Conservation (phyloP, 257 asterid species). For the Solanum stenotomum region DNA sequence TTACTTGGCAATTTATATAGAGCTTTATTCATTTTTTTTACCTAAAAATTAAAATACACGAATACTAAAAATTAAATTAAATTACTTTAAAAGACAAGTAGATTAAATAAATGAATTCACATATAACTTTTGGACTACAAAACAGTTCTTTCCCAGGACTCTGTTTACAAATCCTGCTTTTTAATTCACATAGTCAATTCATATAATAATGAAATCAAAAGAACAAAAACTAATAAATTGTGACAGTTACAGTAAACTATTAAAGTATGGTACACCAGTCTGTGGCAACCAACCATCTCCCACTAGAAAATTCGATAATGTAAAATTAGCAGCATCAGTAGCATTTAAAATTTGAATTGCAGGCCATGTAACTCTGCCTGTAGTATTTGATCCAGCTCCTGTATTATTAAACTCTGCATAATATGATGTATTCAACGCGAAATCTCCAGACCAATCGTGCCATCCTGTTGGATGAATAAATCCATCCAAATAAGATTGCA, state of each 20-base stretch:
- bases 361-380: constrained; percentile 60
- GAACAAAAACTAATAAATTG: not conserved
- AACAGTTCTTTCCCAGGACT: not conserved
- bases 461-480: constrained; percentile 45
- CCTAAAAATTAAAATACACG: too few species aligned
- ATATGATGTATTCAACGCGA: constrained; percentile 54
- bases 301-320: constrained; percentile 29
- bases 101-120: not conserved
- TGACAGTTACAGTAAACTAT: constrained; percentile 19
- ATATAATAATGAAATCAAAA: not conserved
- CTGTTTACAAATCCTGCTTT: not conserved
- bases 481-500: constrained; percentile 38
- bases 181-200: not conserved
- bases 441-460: constrained; percentile 58
- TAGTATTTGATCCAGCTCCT: constrained; percentile 53
- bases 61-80: too few species aligned
- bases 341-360: constrained; percentile 35
- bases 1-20: too few species aligned
- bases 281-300: constrained; percentile 63
- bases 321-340: constrained; percentile 47
- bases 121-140: not conserved
- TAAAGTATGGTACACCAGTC: constrained; percentile 35
- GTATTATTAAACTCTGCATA: constrained; percentile 52
- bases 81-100: not conserved
- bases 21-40: too few species aligned